A percentile compares a stretch with the other conserved stretches of the same genome.
Evolutionary conservation across 169 alveolate genomes (phyloP).

Genomic region (Plasmodium coatneyi): DNA sequence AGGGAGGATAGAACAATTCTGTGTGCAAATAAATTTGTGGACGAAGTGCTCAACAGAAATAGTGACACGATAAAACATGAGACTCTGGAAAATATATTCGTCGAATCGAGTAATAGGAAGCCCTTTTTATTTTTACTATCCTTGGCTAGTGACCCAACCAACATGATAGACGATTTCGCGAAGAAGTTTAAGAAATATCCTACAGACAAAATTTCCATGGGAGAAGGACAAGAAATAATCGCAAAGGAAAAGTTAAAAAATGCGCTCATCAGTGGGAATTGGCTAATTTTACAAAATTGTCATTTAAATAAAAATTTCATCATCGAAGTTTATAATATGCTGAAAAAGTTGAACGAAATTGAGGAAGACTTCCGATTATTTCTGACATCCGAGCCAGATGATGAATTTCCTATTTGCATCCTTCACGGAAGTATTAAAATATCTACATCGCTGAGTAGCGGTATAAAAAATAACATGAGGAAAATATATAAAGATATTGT

Average conservation of each 20-base stretch:
- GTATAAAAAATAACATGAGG: conserved; percentile 95
- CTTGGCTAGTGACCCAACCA: conserved; percentile 96
- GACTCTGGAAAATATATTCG: conserved; percentile 90
- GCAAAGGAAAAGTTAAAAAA: conserved; percentile 91
- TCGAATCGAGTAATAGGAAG: conserved; percentile 87
- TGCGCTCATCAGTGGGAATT: conserved; percentile 93
- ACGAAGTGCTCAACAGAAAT: conserved; percentile 88
- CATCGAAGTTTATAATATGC: conserved; percentile 91
- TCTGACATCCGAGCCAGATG: conserved; percentile 94
- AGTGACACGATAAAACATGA: conserved; percentile 94
- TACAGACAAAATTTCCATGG: conserved; percentile 95
- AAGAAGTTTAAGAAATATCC: conserved; percentile 94
- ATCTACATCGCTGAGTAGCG: conserved; percentile 96
- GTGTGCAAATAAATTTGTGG: conserved; percentile 91
- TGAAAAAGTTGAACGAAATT: conserved; percentile 86
- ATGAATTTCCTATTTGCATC: conserved; percentile 95
- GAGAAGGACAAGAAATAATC: conserved; percentile 95
- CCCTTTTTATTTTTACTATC: conserved; percentile 94
- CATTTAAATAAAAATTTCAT: conserved; percentile 94
- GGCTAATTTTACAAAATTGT: conserved; percentile 96
- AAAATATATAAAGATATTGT: conserved; percentile 94
- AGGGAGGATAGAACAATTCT: conserved; percentile 95
- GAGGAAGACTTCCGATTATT: conserved; percentile 93
- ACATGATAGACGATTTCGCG: conserved; percentile 94
- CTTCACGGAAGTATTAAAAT: conserved; percentile 96